A percentile compares a stretch with the other conserved stretches of the same genome.
Evolutionary conservation across 306 rosid species (phyloP).

Genomic region (Boehmeria nivea): DNA sequence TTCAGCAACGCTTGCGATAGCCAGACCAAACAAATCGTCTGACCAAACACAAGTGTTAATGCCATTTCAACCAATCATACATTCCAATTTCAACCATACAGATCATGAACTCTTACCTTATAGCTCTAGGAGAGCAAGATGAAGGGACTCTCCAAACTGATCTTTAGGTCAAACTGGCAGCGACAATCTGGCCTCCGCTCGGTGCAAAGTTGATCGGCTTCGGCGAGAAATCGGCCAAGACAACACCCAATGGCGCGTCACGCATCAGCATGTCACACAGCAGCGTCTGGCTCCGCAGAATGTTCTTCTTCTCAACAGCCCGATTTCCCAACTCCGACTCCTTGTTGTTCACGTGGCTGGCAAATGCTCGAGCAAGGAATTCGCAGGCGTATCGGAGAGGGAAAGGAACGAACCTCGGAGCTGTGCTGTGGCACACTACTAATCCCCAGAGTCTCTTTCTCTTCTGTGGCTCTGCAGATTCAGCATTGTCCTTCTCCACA

Average conservation of each 20-base stretch:
- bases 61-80: too few relatives aligned
- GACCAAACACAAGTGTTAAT: background rate
- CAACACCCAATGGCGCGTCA: slow-evolving; percentile 85
- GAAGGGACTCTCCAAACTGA: slow-evolving; percentile 71
- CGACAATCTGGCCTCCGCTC: slow-evolving; percentile 56
- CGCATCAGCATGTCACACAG: slow-evolving; percentile 95
- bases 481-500: slow-evolving; percentile 51
- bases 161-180: slow-evolving; percentile 63
- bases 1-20: slow-evolving; percentile 62
- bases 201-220: slow-evolving; percentile 55
- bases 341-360: slow-evolving; percentile 87
- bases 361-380: slow-evolving; percentile 90
- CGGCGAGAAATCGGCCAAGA: slow-evolving; percentile 64
- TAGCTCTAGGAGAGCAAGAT: slow-evolving; percentile 70
- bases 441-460: slow-evolving; percentile 90
- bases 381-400: slow-evolving; percentile 99
- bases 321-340: slow-evolving; percentile 80
- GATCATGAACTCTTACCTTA: too few relatives aligned
- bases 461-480: slow-evolving; percentile 64
- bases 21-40: slow-evolving; percentile 34
- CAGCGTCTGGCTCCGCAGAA: slow-evolving; percentile 85
- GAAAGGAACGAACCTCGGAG: slow-evolving; percentile 90
- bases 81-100: too few relatives aligned
- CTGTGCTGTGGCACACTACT: slow-evolving; percentile 88
- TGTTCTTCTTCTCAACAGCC: slow-evolving; percentile 75